Evolutionary conservation across 345 rosid species (phyloP).

Genomic region (Dipteronia dyeriana): DNA sequence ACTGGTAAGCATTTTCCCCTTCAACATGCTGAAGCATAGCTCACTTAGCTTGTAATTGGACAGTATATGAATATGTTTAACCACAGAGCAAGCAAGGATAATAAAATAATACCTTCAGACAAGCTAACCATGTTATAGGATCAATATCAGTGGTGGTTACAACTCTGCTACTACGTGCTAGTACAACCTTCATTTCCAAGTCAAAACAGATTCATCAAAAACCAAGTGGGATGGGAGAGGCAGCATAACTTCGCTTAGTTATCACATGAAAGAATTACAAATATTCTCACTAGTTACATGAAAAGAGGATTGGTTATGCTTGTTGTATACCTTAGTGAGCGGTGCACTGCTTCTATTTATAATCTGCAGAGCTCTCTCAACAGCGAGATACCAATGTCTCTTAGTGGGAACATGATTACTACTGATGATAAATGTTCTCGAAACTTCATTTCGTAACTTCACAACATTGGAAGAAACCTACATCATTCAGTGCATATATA

Average conservation of each 20-base stretch:
- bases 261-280: not conserved
- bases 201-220: too few relatives aligned
- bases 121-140: conserved; percentile 81
- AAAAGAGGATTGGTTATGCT: not conserved
- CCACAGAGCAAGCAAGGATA: not conserved
- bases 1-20: conserved; percentile 86
- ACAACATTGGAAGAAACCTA: conserved; percentile 60
- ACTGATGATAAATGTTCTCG: conserved; percentile 53
- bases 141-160: conserved; percentile 64
- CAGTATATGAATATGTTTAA: conserved; percentile 3
- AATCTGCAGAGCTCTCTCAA: conserved; percentile 61
- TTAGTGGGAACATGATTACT: conserved; percentile 61
- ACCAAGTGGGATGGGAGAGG: not conserved
- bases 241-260: not conserved
- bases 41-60: not conserved
- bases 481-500: not conserved
- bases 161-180: conserved; percentile 80
- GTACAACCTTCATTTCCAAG: conserved; percentile 90
- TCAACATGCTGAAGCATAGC: conserved; percentile 48
- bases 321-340: conserved; percentile 53
- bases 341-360: conserved; percentile 53
- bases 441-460: conserved; percentile 42
- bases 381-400: conserved; percentile 62
- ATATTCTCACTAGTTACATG: not conserved
- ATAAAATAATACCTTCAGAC: conserved; percentile 58